Conservation (phyloP, 805 yeast genomes). For the Candida qinlingensis region DNA sequence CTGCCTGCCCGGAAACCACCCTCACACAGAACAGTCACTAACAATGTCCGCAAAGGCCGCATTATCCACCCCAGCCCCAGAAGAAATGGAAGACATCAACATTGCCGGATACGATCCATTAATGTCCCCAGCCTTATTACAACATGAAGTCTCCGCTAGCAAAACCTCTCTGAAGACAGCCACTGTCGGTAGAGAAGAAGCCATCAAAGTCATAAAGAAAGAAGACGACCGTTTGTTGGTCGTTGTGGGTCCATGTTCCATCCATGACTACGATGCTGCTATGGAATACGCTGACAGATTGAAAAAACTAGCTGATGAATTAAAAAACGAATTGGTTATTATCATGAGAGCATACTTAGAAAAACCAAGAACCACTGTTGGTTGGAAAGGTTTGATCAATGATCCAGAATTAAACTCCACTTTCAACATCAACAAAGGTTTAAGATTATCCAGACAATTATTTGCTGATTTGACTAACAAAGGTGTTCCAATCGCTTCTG, state of each 20-base stretch:
- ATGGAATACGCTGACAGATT: slow-evolving; percentile 77
- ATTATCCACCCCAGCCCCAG: slow-evolving; percentile 19
- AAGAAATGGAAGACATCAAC: slow-evolving; percentile 61
- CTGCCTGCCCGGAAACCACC: not conserved
- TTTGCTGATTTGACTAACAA: slow-evolving; percentile 73
- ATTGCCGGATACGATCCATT: slow-evolving; percentile 90
- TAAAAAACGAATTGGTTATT: slow-evolving; percentile 69
- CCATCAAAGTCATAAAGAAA: slow-evolving; percentile 67
- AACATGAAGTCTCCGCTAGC: slow-evolving; percentile 73
- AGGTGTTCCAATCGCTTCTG: slow-evolving; percentile 91
- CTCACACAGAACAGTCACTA: slow-evolving; percentile 1
- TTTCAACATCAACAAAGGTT: slow-evolving; percentile 92
- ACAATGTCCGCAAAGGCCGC: slow-evolving; percentile 1
- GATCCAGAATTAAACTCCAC: slow-evolving; percentile 94
- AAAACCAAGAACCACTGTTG: slow-evolving; percentile 98
- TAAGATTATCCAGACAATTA: slow-evolving; percentile 79
- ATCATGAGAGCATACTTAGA: slow-evolving; percentile 97
- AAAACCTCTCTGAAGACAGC: slow-evolving; percentile 56
- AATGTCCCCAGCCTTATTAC: slow-evolving; percentile 86
- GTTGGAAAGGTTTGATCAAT: slow-evolving; percentile 97
- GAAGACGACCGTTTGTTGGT: slow-evolving; percentile 80
- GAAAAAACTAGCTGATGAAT: slow-evolving; percentile 60
- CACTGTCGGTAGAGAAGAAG: slow-evolving; percentile 69
- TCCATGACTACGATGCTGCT: slow-evolving; percentile 88
- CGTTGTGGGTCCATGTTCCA: slow-evolving; percentile 95